A percentile compares a stretch with the other conserved stretches of the same genome.
Conservation (phyloP, 345 rosid genomes). For the Rhodamnia rubescens region DNA sequence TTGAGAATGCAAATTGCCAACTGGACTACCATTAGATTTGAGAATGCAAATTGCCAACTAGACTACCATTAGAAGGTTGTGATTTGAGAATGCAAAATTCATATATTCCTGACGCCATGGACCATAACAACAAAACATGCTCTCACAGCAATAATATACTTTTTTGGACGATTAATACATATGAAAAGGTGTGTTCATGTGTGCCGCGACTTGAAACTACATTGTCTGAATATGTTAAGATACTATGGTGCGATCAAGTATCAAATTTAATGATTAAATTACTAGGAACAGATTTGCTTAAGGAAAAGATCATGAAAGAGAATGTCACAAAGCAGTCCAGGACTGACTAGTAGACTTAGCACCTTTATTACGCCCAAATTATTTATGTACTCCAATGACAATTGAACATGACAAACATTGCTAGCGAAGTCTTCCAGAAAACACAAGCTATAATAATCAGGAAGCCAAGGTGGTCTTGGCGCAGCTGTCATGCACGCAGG, state of each 20-base stretch:
- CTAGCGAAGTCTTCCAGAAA: background rate
- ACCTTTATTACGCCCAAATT: background rate
- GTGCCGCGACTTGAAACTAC: background rate
- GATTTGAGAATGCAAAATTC: too few species aligned
- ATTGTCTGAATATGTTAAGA: background rate
- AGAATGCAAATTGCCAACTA: too few species aligned
- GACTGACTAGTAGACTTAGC: background rate
- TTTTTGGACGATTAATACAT: background rate
- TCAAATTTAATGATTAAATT: background rate
- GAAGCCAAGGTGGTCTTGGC: conserved; percentile 49
- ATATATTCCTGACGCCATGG: background rate
- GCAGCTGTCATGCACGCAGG: conserved; percentile 74
- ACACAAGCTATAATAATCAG: background rate
- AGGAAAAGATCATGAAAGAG: background rate
- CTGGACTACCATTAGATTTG: too few species aligned
- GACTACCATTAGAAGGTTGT: too few species aligned
- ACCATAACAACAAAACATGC: background rate
- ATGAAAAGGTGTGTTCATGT: background rate
- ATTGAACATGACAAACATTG: background rate
- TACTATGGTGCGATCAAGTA: background rate
- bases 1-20: too few species aligned
- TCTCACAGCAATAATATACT: background rate
- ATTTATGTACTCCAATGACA: background rate
- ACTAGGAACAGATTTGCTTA: background rate
- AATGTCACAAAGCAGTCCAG: background rate